phyloP scores from a whole-genome alignment of 306 rosid species.

The Quercus berberidifolia region DNA sequence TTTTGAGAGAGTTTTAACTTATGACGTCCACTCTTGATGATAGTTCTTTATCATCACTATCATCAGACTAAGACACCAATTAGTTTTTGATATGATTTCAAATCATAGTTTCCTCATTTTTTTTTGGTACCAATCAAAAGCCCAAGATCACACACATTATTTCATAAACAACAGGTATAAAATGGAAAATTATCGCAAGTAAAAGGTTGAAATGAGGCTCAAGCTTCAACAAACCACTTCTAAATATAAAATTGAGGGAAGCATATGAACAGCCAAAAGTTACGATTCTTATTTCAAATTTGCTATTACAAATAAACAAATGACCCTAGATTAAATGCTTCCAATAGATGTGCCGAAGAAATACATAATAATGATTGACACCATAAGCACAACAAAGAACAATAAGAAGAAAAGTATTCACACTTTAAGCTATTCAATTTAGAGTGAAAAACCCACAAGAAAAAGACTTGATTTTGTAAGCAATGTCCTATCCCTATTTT shows the following conservation, averaged over 20 bases:
- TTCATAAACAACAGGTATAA: not conserved
- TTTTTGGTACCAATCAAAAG: not conserved
- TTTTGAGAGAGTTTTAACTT: no score
- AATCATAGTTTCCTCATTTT: not conserved
- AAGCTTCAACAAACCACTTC: conserved; percentile 12
- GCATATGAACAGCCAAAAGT: not conserved
- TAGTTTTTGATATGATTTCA: no score
- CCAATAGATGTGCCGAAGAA: not conserved
- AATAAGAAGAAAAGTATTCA: conserved; percentile 20
- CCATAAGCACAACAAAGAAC: conserved; percentile 4
- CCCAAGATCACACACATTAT: not conserved
- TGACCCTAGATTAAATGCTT: conserved; percentile 6
- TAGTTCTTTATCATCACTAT: no score
- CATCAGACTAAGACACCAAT: no score
- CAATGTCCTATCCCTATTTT: not conserved
- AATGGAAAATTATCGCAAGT: not conserved
- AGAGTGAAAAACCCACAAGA: not conserved
- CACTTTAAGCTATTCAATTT: conserved; percentile 20
- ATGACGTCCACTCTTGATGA: no score
- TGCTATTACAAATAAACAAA: not conserved
- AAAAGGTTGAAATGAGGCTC: conserved; percentile 3
- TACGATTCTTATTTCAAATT: not conserved
- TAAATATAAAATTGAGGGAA: not conserved
- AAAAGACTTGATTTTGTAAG: not conserved
- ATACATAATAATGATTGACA: not conserved